phyloP scores from a whole-genome alignment of 768 basidiomycete species.

The Ramaria rubella region DNA sequence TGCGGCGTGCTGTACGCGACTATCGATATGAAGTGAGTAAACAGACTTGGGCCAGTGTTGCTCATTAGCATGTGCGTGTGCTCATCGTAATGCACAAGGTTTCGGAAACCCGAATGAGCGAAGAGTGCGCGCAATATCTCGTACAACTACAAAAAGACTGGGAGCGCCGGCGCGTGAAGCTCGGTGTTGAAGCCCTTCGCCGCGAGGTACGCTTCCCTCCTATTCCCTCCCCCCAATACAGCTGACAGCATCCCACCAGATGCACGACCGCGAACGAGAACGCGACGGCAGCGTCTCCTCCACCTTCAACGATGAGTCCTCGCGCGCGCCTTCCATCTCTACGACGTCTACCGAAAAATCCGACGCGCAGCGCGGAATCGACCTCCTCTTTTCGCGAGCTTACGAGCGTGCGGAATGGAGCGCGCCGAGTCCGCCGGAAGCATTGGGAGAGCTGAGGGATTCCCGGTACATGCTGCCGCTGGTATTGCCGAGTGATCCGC shows the following conservation, averaged over 20 bases:
- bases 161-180: conserved; percentile 85
- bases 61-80: conserved; percentile 1
- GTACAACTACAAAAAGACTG: conserved; percentile 95
- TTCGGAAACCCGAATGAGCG: conserved; percentile 85
- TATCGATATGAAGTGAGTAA: conserved; percentile 42
- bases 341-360: conserved; percentile 26
- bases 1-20: conserved; percentile 90
- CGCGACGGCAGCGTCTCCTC: conserved; percentile 53
- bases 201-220: conserved; percentile 54
- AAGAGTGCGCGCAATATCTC: conserved; percentile 92
- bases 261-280: conserved; percentile 63
- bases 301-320: conserved; percentile 34
- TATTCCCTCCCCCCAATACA: neutral
- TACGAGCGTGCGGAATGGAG: conserved; percentile 68
- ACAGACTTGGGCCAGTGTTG: conserved; percentile 21
- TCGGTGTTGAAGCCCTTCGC: conserved; percentile 78
- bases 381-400: conserved; percentile 69
- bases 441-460: conserved; percentile 86
- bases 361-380: conserved; percentile 52
- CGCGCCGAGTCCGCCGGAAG: conserved; percentile 70
- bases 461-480: conserved; percentile 90
- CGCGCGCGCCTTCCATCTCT: conserved; percentile 15
- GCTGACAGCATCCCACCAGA: conserved; percentile 31
- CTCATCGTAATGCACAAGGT: conserved; percentile 68
- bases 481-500: conserved; percentile 73